These are phyloP conservation scores for Candida sonorensis DNA, from an alignment of 805 yeast genomes.

Conservation along the genomic window DNA sequence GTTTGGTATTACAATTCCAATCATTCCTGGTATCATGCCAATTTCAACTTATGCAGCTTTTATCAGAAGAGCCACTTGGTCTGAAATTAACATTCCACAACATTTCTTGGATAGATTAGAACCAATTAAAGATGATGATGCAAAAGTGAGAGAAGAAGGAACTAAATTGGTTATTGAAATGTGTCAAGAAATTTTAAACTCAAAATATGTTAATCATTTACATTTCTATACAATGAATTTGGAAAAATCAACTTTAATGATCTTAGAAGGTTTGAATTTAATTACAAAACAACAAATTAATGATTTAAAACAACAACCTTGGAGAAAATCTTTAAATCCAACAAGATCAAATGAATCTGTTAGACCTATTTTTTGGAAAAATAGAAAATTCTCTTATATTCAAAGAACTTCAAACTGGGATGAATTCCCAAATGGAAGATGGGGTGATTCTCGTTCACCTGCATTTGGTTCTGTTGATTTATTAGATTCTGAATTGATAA, in stretches of 20 bases:
- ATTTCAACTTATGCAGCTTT: conserved; percentile 92
- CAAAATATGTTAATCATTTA: conserved; percentile 74
- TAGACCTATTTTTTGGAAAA: conserved; percentile 95
- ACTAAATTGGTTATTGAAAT: conserved; percentile 74
- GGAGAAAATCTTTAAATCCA: conserved; percentile 87
- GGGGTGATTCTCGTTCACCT: conserved; percentile 98
- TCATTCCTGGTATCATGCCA: conserved; percentile 98
- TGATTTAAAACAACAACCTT: conserved; percentile 48
- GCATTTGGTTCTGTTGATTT: conserved; percentile 90
- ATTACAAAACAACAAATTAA: conserved; percentile 23
- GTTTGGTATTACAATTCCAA: conserved; percentile 73
- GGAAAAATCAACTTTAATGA: conserved; percentile 85
- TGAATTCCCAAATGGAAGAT: conserved; percentile 97
- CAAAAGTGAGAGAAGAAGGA: conserved; percentile 78
- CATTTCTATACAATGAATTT: conserved; percentile 98
- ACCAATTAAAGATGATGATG: conserved; percentile 86
- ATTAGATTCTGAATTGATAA: conserved; percentile 69
- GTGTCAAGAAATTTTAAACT: conserved; percentile 67
- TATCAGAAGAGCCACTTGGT: conserved; percentile 92
- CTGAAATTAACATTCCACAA: conserved; percentile 74
- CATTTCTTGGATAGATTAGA: conserved; percentile 63
- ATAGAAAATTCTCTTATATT: conserved; percentile 83
- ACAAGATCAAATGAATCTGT: conserved; percentile 73
- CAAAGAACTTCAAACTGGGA: conserved; percentile 93
- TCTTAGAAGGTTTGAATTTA: conserved; percentile 66